Conservation (phyloP, 176 grass and related monocot genomes). For the Eleusine coracana region DNA sequence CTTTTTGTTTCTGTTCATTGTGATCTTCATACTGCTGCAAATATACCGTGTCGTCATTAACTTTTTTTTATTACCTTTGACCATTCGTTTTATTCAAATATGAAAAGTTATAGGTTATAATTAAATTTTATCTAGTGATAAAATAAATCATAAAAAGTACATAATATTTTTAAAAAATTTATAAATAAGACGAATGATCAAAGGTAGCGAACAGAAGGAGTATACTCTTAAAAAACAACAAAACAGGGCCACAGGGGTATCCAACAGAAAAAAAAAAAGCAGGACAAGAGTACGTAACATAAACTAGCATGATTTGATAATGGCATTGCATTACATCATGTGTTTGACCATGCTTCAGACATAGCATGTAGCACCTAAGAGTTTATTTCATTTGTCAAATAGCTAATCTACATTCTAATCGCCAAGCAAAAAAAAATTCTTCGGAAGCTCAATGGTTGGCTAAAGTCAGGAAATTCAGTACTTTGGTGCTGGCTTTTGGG, state of each 20-base stretch:
- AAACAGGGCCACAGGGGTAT: constrained; percentile 40
- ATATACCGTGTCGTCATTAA: constrained; percentile 6
- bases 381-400: constrained; percentile 15
- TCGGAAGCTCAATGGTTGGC: not conserved
- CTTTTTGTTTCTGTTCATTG: constrained; percentile 70
- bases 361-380: not conserved
- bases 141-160: too few relatives aligned
- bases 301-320: not conserved
- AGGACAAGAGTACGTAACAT: constrained; percentile 23
- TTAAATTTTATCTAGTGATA: too few relatives aligned
- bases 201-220: too few relatives aligned
- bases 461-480: constrained; percentile 49
- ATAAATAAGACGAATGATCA: too few relatives aligned
- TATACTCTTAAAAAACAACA: constrained; percentile 40
- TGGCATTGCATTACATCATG: constrained; percentile 23
- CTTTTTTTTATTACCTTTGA: too few relatives aligned
- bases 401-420: constrained; percentile 18
- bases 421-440: not conserved
- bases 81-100: too few relatives aligned
- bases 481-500: constrained; percentile 67
- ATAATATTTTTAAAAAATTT: too few relatives aligned
- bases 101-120: too few relatives aligned
- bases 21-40: constrained; percentile 73
- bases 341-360: not conserved
- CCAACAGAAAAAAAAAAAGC: too few relatives aligned